Conservation (phyloP, 805 yeast species). For the Saturnispora mendoncae region DNA sequence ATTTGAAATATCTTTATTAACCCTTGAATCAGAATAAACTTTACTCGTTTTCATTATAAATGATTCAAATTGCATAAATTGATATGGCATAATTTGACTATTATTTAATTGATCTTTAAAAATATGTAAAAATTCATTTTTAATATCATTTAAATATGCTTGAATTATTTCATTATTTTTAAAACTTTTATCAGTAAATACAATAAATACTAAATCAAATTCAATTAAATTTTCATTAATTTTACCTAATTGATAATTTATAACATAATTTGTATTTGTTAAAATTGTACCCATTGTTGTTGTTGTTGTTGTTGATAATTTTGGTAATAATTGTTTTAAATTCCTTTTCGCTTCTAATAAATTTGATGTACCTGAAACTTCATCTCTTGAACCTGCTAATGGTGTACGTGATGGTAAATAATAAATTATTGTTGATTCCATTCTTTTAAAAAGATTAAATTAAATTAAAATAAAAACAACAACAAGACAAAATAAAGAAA, state of each 20-base stretch:
- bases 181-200: slow-evolving; percentile 68
- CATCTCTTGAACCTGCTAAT: slow-evolving; percentile 83
- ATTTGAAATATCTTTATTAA: slow-evolving; percentile 61
- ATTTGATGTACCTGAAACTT: slow-evolving; percentile 45
- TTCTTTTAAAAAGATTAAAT: neutral
- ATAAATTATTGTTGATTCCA: slow-evolving; percentile 15
- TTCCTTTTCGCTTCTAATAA: slow-evolving; percentile 75
- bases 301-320: slow-evolving; percentile 32
- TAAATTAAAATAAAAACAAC: neutral
- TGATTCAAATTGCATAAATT: slow-evolving; percentile 78
- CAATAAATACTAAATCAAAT: slow-evolving; percentile 29
- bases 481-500: too few species aligned
- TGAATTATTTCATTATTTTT: slow-evolving; percentile 58
- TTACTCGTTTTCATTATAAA: slow-evolving; percentile 81
- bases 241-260: slow-evolving; percentile 11
- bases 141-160: slow-evolving; percentile 62
- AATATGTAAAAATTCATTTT: slow-evolving; percentile 47
- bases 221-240: neutral
- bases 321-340: slow-evolving; percentile 46
- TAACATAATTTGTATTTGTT: slow-evolving; percentile 7
- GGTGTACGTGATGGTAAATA: slow-evolving; percentile 55
- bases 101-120: slow-evolving; percentile 49
- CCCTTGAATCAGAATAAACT: slow-evolving; percentile 83
- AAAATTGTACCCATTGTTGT: slow-evolving; percentile 7
- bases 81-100: slow-evolving; percentile 75